phyloP scores from a whole-genome alignment of 176 grass and related monocot species.

The Paspalum notatum region DNA sequence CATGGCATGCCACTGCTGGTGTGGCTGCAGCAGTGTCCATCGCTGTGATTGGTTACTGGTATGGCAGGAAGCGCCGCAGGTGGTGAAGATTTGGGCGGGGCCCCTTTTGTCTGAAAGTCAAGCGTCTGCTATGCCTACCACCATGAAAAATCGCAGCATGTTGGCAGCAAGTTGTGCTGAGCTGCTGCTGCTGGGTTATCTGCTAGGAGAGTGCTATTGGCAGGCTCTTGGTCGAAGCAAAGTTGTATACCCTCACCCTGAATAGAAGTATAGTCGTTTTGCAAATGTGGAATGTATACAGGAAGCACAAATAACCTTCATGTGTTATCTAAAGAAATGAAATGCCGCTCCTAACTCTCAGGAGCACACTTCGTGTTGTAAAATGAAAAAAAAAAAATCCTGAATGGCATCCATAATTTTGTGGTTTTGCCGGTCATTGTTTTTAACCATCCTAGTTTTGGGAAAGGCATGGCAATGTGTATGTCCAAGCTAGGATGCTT shows the following conservation, averaged over 20 bases:
- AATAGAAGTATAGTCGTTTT: constrained; percentile 28
- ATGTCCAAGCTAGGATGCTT: neutral
- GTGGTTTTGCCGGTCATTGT: neutral
- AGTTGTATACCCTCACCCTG: constrained; percentile 24
- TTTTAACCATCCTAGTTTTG: neutral
- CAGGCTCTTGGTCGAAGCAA: neutral
- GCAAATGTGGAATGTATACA: constrained; percentile 26
- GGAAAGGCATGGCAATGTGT: neutral
- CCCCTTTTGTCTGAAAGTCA: neutral
- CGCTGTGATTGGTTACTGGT: constrained; percentile 80
- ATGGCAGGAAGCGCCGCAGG: constrained; percentile 58
- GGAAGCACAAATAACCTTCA: constrained; percentile 6
- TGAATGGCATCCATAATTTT: constrained; percentile 1
- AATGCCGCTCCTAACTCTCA: constrained; percentile 4
- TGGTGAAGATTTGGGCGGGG: constrained; percentile 40
- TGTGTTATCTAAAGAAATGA: constrained; percentile 13
- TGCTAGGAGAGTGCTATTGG: neutral
- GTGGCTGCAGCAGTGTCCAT: constrained; percentile 59
- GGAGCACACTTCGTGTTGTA: neutral
- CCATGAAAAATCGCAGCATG: too few species aligned
- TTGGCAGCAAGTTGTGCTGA: neutral
- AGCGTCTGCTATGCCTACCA: too few species aligned
- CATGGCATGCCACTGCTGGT: constrained; percentile 66
- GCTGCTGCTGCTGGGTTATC: constrained; percentile 1
- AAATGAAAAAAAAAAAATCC: neutral